A percentile compares a stretch with the other conserved stretches of the same genome.
Conservation (phyloP, 352 stramenopile species). For the Globisporangium emineosum region DNA sequence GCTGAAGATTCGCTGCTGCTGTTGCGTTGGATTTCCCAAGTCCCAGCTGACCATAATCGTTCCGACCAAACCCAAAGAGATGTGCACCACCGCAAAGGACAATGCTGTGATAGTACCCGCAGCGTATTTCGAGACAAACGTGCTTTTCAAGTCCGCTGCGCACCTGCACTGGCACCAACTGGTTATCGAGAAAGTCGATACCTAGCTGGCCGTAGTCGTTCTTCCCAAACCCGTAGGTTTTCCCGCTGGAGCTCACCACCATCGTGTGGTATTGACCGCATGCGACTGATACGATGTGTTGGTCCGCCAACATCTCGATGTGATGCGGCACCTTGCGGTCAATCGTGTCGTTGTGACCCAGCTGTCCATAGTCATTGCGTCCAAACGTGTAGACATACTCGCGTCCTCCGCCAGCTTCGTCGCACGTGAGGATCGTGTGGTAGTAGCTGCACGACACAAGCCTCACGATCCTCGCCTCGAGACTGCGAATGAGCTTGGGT, state of each 20-base stretch:
- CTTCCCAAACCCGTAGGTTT: slow-evolving; percentile 87
- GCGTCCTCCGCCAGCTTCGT: slow-evolving; percentile 24
- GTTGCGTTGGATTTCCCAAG: slow-evolving; percentile 48
- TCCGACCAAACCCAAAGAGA: slow-evolving; percentile 88
- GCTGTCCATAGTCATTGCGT: slow-evolving; percentile 91
- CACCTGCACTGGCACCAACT: slow-evolving; percentile 54
- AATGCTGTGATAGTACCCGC: slow-evolving; percentile 92
- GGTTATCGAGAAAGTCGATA: slow-evolving; percentile 68
- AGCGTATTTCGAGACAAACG: slow-evolving; percentile 75
- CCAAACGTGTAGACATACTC: slow-evolving; percentile 85
- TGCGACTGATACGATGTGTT: slow-evolving; percentile 70
- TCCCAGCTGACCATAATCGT: slow-evolving; percentile 93
- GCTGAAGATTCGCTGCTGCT: slow-evolving; percentile 43
- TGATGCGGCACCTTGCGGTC: slow-evolving; percentile 84
- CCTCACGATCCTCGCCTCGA: slow-evolving; percentile 62
- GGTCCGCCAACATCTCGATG: slow-evolving; percentile 56
- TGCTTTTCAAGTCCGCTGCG: slow-evolving; percentile 57
- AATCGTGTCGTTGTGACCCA: slow-evolving; percentile 87
- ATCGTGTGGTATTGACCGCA: slow-evolving; percentile 93
- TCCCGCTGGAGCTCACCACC: slow-evolving; percentile 62
- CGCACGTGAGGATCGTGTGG: slow-evolving; percentile 85
- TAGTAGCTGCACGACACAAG: slow-evolving; percentile 93
- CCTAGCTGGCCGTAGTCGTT: slow-evolving; percentile 94
- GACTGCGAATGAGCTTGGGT: slow-evolving; percentile 72
- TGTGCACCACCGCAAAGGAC: slow-evolving; percentile 64